Base-by-base conservation (phyloP, 139 green algal species). In the Asterochloris sp. region DNA sequence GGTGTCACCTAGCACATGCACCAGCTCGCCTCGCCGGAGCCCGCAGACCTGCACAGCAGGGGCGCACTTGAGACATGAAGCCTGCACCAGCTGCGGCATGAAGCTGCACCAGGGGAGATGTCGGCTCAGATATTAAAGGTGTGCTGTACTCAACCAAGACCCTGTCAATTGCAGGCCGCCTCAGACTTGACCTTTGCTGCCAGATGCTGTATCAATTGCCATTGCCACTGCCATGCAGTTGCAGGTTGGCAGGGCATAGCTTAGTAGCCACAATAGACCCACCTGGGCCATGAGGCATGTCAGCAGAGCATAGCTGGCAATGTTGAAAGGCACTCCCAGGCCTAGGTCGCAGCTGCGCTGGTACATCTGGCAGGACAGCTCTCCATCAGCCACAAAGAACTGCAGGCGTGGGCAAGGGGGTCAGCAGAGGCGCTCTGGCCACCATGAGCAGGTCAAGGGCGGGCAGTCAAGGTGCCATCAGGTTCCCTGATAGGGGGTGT, bases 271-370 rank as follows among this genome's bases (percentile, higher is more conserved):
- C 38, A 54, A 54, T 54, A 6, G 6, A 64, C 68, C 23, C 82
- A 96, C 92, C 87, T 99, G 95, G 13, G 97, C 96, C 15, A 99
- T 85, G 82, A 99, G 93, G 87, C 88, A 86, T 0, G 97, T 99
- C 60, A 99, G 92, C 80, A 99, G 90, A 0, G 96, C 89, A 88
- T 99, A 99, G 27, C 86, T 95, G 24, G 97, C 97, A 83, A 99
- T 99, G 95, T 99, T 99, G 95, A 99, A 99, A 61, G 97, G 97
- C 83, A 99, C 97, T 11, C 97, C 97, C 62, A 99, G 91, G n/a
- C 97, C 97, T 64, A 99, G 91, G 88, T 99, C 97, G 80, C 93
- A 98, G 14, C 92, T 98, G 24, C 97, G 93, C 92, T 99, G 97
- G 88, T 99, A 99, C 95, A 99, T 97, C 85, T 98, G 92, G 87